Percentiles rank a stretch among this genome's conserved stretches.
phyloP scores from a whole-genome alignment of 164 flowering plant genomes.

The Kingdonia uniflora region DNA sequence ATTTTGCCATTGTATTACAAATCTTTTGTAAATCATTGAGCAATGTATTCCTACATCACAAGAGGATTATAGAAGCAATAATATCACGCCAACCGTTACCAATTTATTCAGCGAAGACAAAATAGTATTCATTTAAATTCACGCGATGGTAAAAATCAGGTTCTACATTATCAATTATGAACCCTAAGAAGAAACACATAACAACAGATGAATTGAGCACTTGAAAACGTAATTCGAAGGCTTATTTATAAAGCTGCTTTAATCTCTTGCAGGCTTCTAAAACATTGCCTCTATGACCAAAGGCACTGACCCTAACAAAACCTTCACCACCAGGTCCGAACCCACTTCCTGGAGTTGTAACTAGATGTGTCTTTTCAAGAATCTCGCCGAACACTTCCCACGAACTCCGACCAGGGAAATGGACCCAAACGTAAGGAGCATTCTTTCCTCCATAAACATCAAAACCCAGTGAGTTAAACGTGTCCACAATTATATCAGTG shows the following conservation, averaged over 20 bases:
- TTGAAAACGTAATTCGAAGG: neutral
- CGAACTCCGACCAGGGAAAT: conserved; percentile 81
- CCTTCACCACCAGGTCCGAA: conserved; percentile 97
- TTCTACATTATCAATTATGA: too few relatives aligned
- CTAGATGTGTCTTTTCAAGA: conserved; percentile 86
- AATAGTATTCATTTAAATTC: too few relatives aligned
- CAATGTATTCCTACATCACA: too few relatives aligned
- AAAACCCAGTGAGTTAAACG: conserved; percentile 77
- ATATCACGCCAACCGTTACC: too few relatives aligned
- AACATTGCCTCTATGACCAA: conserved; percentile 70
- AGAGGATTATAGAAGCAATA: too few relatives aligned
- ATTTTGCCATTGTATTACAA: too few relatives aligned
- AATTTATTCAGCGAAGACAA: too few relatives aligned
- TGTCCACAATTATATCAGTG: conserved; percentile 62
- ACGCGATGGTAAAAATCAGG: too few relatives aligned
- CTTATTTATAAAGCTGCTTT: conserved; percentile 50
- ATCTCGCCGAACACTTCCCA: conserved; percentile 97
- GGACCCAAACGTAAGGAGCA: conserved; percentile 96
- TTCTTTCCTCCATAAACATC: conserved; percentile 76
- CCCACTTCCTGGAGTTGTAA: conserved; percentile 95
- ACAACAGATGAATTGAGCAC: too few relatives aligned
- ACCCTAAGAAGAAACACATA: too few relatives aligned
- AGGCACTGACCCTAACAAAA: conserved; percentile 82
- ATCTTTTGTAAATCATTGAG: too few relatives aligned
- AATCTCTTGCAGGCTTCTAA: conserved; percentile 76